Conservation (phyloP, 768 basidiomycete genomes). For the Termitomyces eurrhizus region DNA sequence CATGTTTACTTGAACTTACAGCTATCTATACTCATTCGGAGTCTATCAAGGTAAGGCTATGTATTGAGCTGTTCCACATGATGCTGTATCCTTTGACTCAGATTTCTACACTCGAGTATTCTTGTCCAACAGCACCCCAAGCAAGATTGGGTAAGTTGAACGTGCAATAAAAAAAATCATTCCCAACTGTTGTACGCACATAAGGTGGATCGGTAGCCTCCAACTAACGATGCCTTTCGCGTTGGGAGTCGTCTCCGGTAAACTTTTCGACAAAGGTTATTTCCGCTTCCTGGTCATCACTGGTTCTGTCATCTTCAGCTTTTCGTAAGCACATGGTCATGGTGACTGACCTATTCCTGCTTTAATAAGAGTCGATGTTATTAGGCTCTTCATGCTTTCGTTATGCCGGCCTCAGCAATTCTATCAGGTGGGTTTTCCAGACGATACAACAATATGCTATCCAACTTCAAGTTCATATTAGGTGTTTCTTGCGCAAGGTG, state of each 20-base stretch:
- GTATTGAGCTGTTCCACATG: too few relatives aligned
- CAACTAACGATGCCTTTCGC: conserved; percentile 21
- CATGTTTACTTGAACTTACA: not conserved
- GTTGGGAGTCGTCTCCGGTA: conserved; percentile 16
- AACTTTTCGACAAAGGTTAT: conserved; percentile 17
- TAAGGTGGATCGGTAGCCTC: conserved; percentile 22
- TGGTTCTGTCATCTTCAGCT: conserved; percentile 17
- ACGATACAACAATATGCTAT: too few relatives aligned
- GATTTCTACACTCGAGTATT: conserved; percentile 14
- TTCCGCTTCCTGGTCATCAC: conserved; percentile 12
- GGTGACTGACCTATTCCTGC: too few relatives aligned
- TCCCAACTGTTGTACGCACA: not conserved
- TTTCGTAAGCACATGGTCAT: too few relatives aligned
- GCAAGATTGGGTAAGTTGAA: conserved; percentile 10
- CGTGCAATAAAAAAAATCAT: not conserved
- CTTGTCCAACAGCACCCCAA: conserved; percentile 6
- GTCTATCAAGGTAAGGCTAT: conserved; percentile 11
- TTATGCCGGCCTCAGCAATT: too few relatives aligned
- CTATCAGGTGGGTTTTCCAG: too few relatives aligned
- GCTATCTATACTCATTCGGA: conserved; percentile 14
- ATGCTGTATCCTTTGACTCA: not conserved
- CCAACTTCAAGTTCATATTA: too few relatives aligned
- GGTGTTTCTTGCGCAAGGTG: too few relatives aligned
- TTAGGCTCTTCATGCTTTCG: too few relatives aligned
- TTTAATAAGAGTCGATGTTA: too few relatives aligned